Evolutionary conservation across 2,329 filamentous ascomycete genomes (phyloP).

Genomic region (Colletotrichum sp.): DNA sequence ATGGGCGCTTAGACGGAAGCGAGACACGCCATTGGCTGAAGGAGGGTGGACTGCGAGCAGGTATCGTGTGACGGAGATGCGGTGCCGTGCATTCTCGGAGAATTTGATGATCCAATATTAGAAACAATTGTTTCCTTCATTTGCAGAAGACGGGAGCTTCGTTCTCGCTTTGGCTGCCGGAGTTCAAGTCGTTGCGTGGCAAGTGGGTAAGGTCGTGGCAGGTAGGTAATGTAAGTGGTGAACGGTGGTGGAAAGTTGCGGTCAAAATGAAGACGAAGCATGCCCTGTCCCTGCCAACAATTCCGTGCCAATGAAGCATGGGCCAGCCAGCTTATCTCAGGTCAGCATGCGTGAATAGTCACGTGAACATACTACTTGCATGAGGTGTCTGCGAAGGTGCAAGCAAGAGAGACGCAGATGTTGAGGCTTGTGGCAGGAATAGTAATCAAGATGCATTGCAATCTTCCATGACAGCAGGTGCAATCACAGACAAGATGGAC

Average conservation of each 20-base stretch:
- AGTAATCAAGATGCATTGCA: background rate
- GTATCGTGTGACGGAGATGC: slow-evolving; percentile 13
- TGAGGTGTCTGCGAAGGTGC: background rate
- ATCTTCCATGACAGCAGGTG: background rate
- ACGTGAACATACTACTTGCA: background rate
- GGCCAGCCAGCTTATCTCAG: background rate
- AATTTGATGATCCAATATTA: slow-evolving; percentile 8
- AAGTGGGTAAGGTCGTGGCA: background rate
- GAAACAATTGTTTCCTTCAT: background rate
- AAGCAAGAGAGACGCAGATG: background rate
- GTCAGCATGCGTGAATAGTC: background rate
- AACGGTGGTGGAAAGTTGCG: background rate
- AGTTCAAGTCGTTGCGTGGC: background rate
- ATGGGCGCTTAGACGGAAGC: slow-evolving; percentile 17
- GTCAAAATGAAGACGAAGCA: background rate
- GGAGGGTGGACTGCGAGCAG: background rate
- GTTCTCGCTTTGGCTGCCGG: background rate
- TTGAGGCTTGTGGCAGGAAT: background rate
- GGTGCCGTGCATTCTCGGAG: slow-evolving; percentile 10
- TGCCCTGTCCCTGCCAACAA: background rate
- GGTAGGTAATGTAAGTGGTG: background rate
- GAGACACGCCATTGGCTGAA: slow-evolving; percentile 9
- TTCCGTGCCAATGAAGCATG: background rate
- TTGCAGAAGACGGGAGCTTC: background rate
- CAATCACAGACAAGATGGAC: background rate